These are phyloP conservation scores for Nothophaeocryptopus gaeumannii DNA, from an alignment of 2,329 filamentous ascomycete species.

Conservation along the genomic window DNA sequence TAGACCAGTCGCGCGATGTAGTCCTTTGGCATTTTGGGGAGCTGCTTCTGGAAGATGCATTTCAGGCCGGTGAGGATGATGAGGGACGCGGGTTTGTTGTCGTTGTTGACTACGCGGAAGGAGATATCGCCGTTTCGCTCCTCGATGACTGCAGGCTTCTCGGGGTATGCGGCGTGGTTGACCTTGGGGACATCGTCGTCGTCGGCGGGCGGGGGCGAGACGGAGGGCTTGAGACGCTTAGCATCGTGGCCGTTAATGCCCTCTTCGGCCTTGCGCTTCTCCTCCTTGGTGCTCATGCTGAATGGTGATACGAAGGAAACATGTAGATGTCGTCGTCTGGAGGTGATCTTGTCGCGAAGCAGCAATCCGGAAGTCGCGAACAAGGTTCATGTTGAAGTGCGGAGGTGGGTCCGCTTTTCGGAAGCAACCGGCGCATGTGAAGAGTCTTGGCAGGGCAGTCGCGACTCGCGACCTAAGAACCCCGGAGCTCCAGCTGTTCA, in stretches of 20 bases:
- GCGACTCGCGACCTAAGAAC: too few species aligned
- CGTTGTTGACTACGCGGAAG: conserved; percentile 97
- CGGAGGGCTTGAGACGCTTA: conserved; percentile 61
- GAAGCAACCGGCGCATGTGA: too few species aligned
- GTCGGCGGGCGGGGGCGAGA: conserved; percentile 35
- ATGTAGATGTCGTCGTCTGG: neutral
- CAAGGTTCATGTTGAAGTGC: too few species aligned
- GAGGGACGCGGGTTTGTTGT: conserved; percentile 78
- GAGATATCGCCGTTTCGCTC: conserved; percentile 93
- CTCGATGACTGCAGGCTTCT: conserved; percentile 91
- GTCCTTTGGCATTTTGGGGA: conserved; percentile 99
- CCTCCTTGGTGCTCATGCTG: conserved; percentile 21
- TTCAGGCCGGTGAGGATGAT: conserved; percentile 95
- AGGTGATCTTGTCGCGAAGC: too few species aligned
- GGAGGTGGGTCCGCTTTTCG: too few species aligned
- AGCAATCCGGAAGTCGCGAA: too few species aligned
- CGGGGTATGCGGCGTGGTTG: conserved; percentile 67
- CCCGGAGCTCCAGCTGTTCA: too few species aligned
- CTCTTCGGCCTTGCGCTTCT: conserved; percentile 73
- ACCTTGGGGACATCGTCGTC: conserved; percentile 26
- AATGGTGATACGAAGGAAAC: conserved; percentile 1
- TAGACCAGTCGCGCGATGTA: conserved; percentile 98
- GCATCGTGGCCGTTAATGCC: conserved; percentile 52
- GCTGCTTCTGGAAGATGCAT: conserved; percentile 96
- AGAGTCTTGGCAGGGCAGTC: too few species aligned